A percentile compares a stretch with the other conserved stretches of the same genome.
These are phyloP conservation scores for Phytophthora quininea DNA, from an alignment of 352 stramenopile species.

Conservation along the genomic window DNA sequence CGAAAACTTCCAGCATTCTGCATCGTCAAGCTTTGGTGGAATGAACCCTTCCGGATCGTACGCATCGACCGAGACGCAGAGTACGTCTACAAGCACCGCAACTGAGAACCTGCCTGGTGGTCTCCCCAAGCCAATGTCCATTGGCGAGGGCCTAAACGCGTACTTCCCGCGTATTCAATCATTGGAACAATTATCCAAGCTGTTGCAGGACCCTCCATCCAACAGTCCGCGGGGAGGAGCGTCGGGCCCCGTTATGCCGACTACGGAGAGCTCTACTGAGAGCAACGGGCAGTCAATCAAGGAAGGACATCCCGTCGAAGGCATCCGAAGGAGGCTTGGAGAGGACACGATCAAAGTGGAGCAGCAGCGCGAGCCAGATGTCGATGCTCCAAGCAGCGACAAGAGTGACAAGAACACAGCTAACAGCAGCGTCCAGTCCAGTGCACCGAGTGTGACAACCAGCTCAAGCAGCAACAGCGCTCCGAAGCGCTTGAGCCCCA, in stretches of 20 bases:
- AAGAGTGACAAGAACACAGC: constrained; percentile 5
- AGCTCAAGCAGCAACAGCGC: constrained; percentile 16
- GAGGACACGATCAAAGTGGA: constrained; percentile 38
- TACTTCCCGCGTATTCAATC: constrained; percentile 85
- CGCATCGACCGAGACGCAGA: constrained; percentile 24
- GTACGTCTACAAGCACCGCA: constrained; percentile 32
- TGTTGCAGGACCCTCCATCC: constrained; percentile 70
- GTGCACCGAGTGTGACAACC: constrained; percentile 13
- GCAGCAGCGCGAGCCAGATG: constrained; percentile 35
- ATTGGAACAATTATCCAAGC: constrained; percentile 72
- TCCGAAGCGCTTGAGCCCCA: constrained; percentile 58
- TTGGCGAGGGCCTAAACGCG: constrained; percentile 64
- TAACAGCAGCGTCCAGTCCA: constrained; percentile 18
- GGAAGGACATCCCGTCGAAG: constrained; percentile 18
- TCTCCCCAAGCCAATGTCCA: constrained; percentile 66
- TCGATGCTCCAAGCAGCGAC: constrained; percentile 14
- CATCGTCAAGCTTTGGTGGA: constrained; percentile 36
- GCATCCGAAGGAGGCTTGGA: constrained; percentile 24
- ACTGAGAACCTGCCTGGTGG: constrained; percentile 28
- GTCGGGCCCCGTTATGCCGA: not conserved
- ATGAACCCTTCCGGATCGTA: constrained; percentile 34
- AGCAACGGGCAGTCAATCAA: constrained; percentile 20
- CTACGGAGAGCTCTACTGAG: constrained; percentile 22
- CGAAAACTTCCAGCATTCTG: constrained; percentile 70
- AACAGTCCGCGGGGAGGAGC: constrained; percentile 44